phyloP scores from a whole-genome alignment of 345 rosid species.

The Bruguiera sexangula region DNA sequence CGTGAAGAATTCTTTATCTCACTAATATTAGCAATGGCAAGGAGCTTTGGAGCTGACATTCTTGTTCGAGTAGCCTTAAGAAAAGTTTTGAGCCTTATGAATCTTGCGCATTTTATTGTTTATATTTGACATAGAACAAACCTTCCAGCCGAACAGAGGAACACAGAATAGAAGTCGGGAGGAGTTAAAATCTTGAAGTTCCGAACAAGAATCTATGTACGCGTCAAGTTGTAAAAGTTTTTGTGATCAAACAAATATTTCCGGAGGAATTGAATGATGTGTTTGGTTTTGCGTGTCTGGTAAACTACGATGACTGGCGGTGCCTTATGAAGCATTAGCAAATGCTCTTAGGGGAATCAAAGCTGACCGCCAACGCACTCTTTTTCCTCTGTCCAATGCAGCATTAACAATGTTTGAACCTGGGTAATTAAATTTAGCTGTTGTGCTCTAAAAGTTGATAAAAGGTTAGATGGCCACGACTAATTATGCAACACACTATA shows the following conservation, averaged over 20 bases:
- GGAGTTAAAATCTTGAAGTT: neutral
- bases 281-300: neutral
- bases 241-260: neutral
- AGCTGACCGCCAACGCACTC: no score
- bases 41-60: conserved; percentile 10
- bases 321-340: no score
- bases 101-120: neutral
- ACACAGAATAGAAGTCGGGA: neutral
- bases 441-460: no score
- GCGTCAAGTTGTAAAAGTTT: neutral
- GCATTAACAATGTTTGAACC: no score
- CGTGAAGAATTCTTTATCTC: neutral
- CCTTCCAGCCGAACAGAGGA: neutral
- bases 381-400: no score
- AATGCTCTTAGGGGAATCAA: no score
- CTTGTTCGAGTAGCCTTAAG: neutral
- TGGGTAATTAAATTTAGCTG: no score
- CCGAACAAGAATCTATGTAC: neutral
- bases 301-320: neutral
- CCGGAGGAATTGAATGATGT: neutral
- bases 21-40: neutral
- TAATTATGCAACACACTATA: no score
- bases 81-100: neutral
- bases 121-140: neutral
- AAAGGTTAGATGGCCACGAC: no score